Conservation (phyloP, 345 rosid genomes). For the Eucalyptus shirleyi region DNA sequence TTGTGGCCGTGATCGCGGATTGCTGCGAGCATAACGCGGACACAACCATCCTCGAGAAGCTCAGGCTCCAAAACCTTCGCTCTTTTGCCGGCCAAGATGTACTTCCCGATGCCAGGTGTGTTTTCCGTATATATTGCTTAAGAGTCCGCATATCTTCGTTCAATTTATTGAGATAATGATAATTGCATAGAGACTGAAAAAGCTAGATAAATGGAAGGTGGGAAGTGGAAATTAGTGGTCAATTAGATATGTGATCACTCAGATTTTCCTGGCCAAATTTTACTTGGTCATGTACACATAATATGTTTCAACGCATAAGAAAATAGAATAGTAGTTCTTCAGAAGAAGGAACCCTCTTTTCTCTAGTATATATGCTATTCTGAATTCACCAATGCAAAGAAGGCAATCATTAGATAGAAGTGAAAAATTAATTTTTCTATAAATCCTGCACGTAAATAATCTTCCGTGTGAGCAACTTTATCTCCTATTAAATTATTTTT, state of each 20-base stretch:
- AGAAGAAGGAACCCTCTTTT: background rate
- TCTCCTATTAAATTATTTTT: background rate
- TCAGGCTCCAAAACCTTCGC: conserved; percentile 67
- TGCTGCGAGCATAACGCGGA: conserved; percentile 90
- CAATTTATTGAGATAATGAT: background rate
- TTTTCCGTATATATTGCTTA: background rate
- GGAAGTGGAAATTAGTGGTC: background rate
- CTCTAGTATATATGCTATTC: background rate
- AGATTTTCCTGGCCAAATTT: background rate
- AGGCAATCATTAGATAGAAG: background rate
- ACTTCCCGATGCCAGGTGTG: conserved; percentile 78
- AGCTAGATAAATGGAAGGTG: background rate
- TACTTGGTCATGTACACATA: background rate
- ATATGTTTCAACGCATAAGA: background rate
- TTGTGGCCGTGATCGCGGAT: conserved; percentile 57
- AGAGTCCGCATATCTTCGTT: background rate
- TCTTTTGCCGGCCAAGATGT: conserved; percentile 49
- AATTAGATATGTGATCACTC: background rate
- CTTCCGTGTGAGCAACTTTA: background rate
- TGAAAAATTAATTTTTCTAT: background rate
- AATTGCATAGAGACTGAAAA: background rate
- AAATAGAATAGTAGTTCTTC: background rate
- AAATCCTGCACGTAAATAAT: background rate
- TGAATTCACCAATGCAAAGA: background rate
- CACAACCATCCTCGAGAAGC: conserved; percentile 64